These are phyloP conservation scores for Cladosporium colombiae DNA, from an alignment of 2,329 filamentous ascomycete species.

Conservation along the genomic window DNA sequence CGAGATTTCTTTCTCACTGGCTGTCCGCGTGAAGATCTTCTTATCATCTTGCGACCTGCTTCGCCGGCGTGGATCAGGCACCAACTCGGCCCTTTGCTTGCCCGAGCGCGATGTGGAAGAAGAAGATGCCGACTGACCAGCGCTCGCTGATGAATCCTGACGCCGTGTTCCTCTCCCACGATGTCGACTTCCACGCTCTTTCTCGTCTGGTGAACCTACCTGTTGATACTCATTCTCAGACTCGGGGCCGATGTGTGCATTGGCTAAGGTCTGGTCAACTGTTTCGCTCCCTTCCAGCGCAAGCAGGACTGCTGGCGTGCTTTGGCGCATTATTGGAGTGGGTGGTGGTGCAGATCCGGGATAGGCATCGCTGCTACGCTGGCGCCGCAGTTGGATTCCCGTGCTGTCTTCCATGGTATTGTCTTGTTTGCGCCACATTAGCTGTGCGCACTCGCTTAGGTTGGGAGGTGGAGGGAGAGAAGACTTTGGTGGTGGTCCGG, in stretches of 20 bases:
- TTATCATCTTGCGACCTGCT: not conserved
- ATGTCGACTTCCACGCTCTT: not conserved
- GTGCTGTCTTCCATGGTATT: not conserved
- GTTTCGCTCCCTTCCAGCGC: not conserved
- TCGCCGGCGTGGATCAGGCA: not conserved
- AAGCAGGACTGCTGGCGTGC: not conserved
- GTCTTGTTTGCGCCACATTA: constrained; percentile 6
- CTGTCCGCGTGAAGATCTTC: not conserved
- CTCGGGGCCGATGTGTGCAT: not conserved
- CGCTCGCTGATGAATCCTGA: not conserved
- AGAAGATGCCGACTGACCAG: not conserved
- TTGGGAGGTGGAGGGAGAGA: not conserved
- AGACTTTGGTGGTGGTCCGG: not conserved
- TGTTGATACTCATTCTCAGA: not conserved
- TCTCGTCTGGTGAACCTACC: not conserved
- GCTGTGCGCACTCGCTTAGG: not conserved
- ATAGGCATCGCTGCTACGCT: not conserved
- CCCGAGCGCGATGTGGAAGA: not conserved
- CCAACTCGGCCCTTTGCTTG: not conserved
- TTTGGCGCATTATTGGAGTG: not conserved
- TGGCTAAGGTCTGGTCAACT: not conserved
- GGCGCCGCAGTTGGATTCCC: not conserved
- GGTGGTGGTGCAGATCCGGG: not conserved
- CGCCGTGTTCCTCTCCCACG: not conserved
- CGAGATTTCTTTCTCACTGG: not conserved